Base-by-base conservation (phyloP, 495 filamentous ascomycete species). In the Ramalina intermedia region DNA sequence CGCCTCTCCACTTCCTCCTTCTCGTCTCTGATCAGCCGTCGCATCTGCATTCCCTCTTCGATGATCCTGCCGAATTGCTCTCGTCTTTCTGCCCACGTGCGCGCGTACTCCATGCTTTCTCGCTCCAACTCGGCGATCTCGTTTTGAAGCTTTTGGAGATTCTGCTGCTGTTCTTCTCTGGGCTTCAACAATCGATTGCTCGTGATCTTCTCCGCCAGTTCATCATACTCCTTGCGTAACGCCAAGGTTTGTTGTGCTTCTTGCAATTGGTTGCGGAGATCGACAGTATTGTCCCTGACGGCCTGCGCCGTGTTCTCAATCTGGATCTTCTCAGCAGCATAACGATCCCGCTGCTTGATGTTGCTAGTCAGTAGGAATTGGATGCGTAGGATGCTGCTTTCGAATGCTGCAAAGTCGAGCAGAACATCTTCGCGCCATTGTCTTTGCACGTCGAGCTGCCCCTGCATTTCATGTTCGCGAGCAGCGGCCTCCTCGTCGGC, bases 11-110 rank as follows among this genome's bases (percentile, higher is more conserved):
- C 70, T 66, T 95, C 91, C 62, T 96, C 91, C 64, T 96, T 96
- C 70, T 96, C 88, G 63, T 96, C 88, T 38, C 86, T 78, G 55
- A 98, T 96, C 57, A 94, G 67, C 29, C 81, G 75, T 43, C 88
- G 72, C 55, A 96, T 72, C 52, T 85, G 73, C 79, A 83, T 84
- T 4, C 87, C 84, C 69, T 96, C 89, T 37, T 88, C 87, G 50
- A 95, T 84, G 59, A 98, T 91, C 54, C 78, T 72, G 12, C 81
- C 84, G 64, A 96, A 98, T 65, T 94, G 87, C 57, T 84, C 82
- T 37, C 87, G 66, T 33, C 93, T 72, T 61, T 94, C 87, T 16
- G 74, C 67, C 90, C 90, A 96, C 4, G 87, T 94, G 43, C 70
- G 70, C 9, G 79, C 81, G 64, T 91, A 94, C 35, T 82, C 79